Conservation (phyloP, 1,284 basidiomycete species). For the Pisolithus thermaeus region DNA sequence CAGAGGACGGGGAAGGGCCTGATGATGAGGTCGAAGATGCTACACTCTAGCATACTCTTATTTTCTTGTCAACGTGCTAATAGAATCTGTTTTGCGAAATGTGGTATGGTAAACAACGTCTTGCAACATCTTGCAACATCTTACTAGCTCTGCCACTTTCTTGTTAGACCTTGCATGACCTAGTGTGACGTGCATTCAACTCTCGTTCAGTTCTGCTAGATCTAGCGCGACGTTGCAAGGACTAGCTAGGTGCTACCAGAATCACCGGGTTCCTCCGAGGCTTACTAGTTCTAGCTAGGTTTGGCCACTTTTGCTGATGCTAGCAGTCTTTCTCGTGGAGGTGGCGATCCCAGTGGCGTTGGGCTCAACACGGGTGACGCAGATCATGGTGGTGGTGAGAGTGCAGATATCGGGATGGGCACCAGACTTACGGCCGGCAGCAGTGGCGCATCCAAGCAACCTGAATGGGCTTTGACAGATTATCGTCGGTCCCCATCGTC, state of each 20-base stretch:
- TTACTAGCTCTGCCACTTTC: neutral
- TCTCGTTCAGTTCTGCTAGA: neutral
- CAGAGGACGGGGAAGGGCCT: neutral
- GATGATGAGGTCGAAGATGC: neutral
- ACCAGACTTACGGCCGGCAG: neutral
- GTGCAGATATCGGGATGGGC: constrained; percentile 6
- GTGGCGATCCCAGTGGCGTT: too few relatives aligned
- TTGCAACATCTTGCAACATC: neutral
- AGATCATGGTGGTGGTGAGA: neutral
- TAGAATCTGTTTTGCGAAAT: neutral
- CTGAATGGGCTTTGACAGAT: too few relatives aligned
- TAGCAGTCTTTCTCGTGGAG: too few relatives aligned
- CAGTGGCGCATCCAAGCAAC: constrained; percentile 10
- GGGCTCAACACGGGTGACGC: neutral
- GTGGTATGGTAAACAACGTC: neutral
- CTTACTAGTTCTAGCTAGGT: too few relatives aligned
- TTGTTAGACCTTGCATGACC: neutral
- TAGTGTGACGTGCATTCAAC: neutral
- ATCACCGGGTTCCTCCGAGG: too few relatives aligned
- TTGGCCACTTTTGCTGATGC: too few relatives aligned
- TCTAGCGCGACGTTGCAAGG: too few relatives aligned
- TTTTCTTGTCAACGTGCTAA: neutral
- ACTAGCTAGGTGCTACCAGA: too few relatives aligned
- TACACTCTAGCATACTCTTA: neutral
- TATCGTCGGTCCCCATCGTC: constrained; percentile 16